Percentiles rank a stretch among this genome's conserved stretches.
Conservation (phyloP, 768 basidiomycete genomes). For the Austroboletus festivus region DNA sequence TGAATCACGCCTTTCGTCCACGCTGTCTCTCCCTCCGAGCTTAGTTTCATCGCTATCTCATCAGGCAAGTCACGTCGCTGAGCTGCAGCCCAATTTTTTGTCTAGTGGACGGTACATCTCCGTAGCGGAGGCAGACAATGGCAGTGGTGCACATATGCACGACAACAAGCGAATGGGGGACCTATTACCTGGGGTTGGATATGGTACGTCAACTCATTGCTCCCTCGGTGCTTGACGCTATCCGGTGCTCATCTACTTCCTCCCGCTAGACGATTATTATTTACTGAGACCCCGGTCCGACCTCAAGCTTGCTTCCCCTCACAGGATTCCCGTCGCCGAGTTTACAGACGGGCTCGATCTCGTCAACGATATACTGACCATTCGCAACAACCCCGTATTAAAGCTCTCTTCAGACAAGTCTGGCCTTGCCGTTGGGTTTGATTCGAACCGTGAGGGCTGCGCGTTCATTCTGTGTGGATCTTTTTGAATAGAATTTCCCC, state of each 20-base stretch:
- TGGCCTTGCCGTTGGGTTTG: constrained; percentile 58
- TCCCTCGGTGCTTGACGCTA: too few relatives aligned
- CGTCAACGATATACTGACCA: constrained; percentile 30
- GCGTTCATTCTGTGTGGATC: background rate
- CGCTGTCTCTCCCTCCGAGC: background rate
- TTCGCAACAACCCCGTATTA: constrained; percentile 43
- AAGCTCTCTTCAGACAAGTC: constrained; percentile 55
- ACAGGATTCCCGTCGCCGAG: constrained; percentile 43
- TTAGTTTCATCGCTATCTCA: background rate
- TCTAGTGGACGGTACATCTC: constrained; percentile 51
- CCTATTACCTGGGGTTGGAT: constrained; percentile 53
- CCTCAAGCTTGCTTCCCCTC: constrained; percentile 38
- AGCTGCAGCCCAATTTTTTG: constrained; percentile 47
- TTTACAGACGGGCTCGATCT: constrained; percentile 45
- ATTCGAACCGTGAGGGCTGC: constrained; percentile 61
- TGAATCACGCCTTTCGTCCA: constrained; percentile 4
- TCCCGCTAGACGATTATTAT: constrained; percentile 62
- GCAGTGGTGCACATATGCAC: constrained; percentile 43
- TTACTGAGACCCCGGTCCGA: constrained; percentile 41
- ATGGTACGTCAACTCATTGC: constrained; percentile 54
- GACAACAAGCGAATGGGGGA: constrained; percentile 53
- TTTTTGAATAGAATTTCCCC: too few relatives aligned
- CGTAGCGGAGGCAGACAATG: constrained; percentile 40
- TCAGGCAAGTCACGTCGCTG: constrained; percentile 55
- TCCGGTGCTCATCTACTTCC: background rate